phyloP scores from a whole-genome alignment of 371 early-diverging fungal genomes.

The Mortierella sp. region DNA sequence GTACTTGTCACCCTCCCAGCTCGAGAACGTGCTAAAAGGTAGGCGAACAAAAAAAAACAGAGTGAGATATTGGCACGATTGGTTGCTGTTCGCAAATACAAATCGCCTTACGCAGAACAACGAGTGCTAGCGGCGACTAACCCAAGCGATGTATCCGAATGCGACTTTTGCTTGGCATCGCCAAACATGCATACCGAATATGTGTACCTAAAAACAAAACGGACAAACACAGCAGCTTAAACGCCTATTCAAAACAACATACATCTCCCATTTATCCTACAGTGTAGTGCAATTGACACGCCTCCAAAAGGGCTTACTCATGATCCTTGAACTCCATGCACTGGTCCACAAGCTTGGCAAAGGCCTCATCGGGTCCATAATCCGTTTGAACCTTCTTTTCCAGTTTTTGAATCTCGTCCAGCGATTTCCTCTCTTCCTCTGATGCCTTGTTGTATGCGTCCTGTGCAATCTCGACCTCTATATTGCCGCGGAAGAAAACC shows the following conservation, averaged over 20 bases:
- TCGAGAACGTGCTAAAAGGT: slow-evolving; percentile 37
- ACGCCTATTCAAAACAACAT: not conserved
- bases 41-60: not conserved
- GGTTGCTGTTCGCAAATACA: not conserved
- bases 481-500: slow-evolving; percentile 6
- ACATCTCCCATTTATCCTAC: not conserved
- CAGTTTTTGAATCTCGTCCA: slow-evolving; percentile 57
- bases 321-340: slow-evolving; percentile 80
- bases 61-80: not conserved
- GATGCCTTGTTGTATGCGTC: slow-evolving; percentile 58
- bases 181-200: slow-evolving; percentile 90
- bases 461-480: slow-evolving; percentile 37
- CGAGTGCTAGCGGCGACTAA: slow-evolving; percentile 48
- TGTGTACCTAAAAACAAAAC: slow-evolving; percentile 66
- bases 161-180: slow-evolving; percentile 79
- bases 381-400: slow-evolving; percentile 67
- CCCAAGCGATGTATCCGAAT: slow-evolving; percentile 77
- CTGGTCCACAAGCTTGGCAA: slow-evolving; percentile 71
- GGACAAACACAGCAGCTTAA: not conserved
- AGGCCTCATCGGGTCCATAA: slow-evolving; percentile 72
- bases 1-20: slow-evolving; percentile 61
- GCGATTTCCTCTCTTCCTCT: slow-evolving; percentile 53
- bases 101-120: slow-evolving; percentile 42
- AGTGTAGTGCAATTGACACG: not conserved
- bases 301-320: slow-evolving; percentile 70